A percentile compares a stretch with the other conserved stretches of the same genome.
These are phyloP conservation scores for Acorus gramineus DNA, from an alignment of 106 monocot genomes.

Conservation along the genomic window DNA sequence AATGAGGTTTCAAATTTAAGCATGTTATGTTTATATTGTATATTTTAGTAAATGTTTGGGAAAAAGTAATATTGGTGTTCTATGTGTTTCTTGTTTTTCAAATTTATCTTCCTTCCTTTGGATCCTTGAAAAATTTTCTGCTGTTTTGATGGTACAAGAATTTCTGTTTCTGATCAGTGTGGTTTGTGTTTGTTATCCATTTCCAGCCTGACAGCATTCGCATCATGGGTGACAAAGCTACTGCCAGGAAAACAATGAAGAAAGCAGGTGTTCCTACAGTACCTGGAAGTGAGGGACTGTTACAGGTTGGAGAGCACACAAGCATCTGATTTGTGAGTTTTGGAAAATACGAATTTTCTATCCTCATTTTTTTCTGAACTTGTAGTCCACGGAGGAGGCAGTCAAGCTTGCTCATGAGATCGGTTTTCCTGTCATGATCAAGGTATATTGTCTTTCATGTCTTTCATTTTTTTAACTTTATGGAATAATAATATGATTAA, in stretches of 20 bases:
- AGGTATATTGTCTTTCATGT: slow-evolving; percentile 32
- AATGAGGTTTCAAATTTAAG: no score
- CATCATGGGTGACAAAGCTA: not conserved
- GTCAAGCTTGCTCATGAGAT: slow-evolving; percentile 18
- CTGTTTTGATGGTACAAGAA: no score
- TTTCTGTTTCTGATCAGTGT: no score
- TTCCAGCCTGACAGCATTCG: slow-evolving; percentile 1
- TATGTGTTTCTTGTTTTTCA: no score
- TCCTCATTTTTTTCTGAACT: slow-evolving; percentile 4
- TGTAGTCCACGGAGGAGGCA: not conserved
- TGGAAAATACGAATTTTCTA: not conserved
- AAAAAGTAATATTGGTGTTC: no score
- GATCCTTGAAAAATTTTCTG: no score
- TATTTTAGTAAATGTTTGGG: no score
- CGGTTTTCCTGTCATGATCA: slow-evolving; percentile 94
- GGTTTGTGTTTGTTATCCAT: not conserved
- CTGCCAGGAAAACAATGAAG: not conserved
- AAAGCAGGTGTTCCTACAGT: not conserved
- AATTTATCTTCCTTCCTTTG: no score
- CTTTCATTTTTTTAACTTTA: not conserved
- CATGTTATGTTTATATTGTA: no score
- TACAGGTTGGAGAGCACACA: slow-evolving; percentile 37
- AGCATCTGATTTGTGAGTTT: not conserved
- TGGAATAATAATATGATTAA: not conserved
- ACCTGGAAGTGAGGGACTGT: slow-evolving; percentile 15